Percentiles rank a stretch among this genome's conserved stretches.
Conservation (phyloP, 805 yeast genomes). For the Pichia scutulata region DNA sequence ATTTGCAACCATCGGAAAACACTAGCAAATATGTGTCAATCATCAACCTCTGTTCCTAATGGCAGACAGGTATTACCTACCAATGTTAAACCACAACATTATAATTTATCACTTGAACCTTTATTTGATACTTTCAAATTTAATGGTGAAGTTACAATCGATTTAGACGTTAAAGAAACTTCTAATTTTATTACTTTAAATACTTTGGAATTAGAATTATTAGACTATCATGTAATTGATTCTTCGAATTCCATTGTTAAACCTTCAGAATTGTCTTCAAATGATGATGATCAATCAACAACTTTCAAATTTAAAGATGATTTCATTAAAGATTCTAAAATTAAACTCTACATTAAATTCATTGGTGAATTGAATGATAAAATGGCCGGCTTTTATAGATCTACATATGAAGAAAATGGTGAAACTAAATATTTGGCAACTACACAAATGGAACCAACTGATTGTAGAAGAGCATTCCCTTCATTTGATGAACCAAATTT, state of each 20-base stretch:
- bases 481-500: constrained; percentile 50
- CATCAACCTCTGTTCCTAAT: neutral
- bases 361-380: constrained; percentile 42
- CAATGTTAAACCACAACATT: constrained; percentile 69
- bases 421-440: constrained; percentile 39
- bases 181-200: constrained; percentile 44
- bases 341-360: constrained; percentile 31
- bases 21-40: constrained; percentile 3
- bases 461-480: constrained; percentile 53
- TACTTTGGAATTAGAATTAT: constrained; percentile 25
- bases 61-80: constrained; percentile 28
- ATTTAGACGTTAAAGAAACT: constrained; percentile 37
- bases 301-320: constrained; percentile 47
- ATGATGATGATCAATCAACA: constrained; percentile 45
- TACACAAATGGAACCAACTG: constrained; percentile 59
- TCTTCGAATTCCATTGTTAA: constrained; percentile 7
- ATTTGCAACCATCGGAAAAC: constrained; percentile 4
- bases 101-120: constrained; percentile 47
- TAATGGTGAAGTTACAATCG: constrained; percentile 46
- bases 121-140: constrained; percentile 35
- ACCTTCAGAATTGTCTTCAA: constrained; percentile 1
- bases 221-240: constrained; percentile 14
- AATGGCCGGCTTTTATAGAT: constrained; percentile 52
- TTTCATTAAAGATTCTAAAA: constrained; percentile 23
- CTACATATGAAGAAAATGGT: constrained; percentile 39